Evolutionary conservation across 306 rosid species (phyloP), one percentile per base, ranked within the genome.

Genomic region (Quercus cerris): DNA sequence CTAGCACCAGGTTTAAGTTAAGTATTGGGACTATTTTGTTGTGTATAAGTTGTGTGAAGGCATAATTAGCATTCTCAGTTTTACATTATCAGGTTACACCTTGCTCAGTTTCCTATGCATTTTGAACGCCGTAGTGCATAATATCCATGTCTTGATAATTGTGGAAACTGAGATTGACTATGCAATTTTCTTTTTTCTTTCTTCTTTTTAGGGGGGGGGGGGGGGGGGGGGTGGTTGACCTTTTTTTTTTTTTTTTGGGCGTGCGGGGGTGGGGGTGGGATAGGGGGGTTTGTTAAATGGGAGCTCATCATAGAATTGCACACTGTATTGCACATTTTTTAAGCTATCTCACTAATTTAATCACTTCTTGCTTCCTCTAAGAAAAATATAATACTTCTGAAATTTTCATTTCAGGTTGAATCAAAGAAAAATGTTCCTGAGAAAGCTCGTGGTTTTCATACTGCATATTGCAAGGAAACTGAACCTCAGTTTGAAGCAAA

Each of bases 1-100:
- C 76, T 51, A 69, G 80, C 83, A 84, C 83, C 76, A 77, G 58
- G 14, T 73, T 49, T 81, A 61, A 89, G 94, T 93, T 93, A 78
- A 74, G 81, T 75, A 55, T 73, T 46, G 49, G 77, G 51, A 51
- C 30, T 27, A 69, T 74, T 51, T 57, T 57, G 63, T 52, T 75
- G 76, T 78, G 18, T 75, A 78, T 80, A 71, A 25, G 63, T 28
- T 75, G 28, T 76, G 69, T 31, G 75, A 52, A 77, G 33, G 80
- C 64, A 1, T 67, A 62, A 54, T 54, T 75, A 63, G 52, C 54
- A 72, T 75, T 41, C 71, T 22, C 70, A 57, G 2, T 44, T 56
- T 35, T n/a, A 1, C 23, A 59, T 77, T 76, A 3, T 73, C 71
- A 46, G 75, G 78, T 76, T 81, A 38, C 46, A 58, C 57, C 33